Conservation (phyloP, 2,329 filamentous ascomycete species). For the Pseudovirgaria hyperparasitica region DNA sequence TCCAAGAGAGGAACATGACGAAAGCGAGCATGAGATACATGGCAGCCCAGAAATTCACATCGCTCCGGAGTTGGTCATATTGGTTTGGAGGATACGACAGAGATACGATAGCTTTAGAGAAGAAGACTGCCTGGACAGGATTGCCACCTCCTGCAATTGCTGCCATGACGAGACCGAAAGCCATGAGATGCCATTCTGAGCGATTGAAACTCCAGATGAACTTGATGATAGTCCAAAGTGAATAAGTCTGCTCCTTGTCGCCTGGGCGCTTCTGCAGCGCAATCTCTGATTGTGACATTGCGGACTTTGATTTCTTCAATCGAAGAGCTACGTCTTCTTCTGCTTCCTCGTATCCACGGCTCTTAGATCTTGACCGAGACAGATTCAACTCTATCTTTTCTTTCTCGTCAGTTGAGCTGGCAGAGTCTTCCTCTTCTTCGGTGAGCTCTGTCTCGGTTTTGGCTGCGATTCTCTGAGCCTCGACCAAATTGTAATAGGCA, state of each 20-base stretch:
- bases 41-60: constrained; percentile 73
- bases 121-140: constrained; percentile 66
- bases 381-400: too few relatives aligned
- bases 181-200: constrained; percentile 58
- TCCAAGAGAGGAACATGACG: constrained; percentile 14
- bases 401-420: too few relatives aligned
- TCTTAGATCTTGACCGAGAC: too few relatives aligned
- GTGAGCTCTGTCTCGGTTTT: constrained; percentile 47
- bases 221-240: constrained; percentile 62
- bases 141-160: constrained; percentile 72
- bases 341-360: too few relatives aligned
- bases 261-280: too few relatives aligned
- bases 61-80: constrained; percentile 46
- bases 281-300: too few relatives aligned
- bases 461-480: constrained; percentile 66
- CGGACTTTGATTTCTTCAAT: too few relatives aligned
- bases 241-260: constrained; percentile 48
- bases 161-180: constrained; percentile 58
- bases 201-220: constrained; percentile 71
- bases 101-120: constrained; percentile 73
- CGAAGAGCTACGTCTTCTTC: too few relatives aligned
- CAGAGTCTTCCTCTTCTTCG: constrained; percentile 26
- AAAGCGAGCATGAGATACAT: constrained; percentile 78
- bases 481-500: constrained; percentile 71
- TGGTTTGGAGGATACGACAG: constrained; percentile 45